A percentile compares a stretch with the other conserved stretches of the same genome.
Conservation (phyloP, 2,329 filamentous ascomycete genomes). For the Pseudofabraea citricarpa region DNA sequence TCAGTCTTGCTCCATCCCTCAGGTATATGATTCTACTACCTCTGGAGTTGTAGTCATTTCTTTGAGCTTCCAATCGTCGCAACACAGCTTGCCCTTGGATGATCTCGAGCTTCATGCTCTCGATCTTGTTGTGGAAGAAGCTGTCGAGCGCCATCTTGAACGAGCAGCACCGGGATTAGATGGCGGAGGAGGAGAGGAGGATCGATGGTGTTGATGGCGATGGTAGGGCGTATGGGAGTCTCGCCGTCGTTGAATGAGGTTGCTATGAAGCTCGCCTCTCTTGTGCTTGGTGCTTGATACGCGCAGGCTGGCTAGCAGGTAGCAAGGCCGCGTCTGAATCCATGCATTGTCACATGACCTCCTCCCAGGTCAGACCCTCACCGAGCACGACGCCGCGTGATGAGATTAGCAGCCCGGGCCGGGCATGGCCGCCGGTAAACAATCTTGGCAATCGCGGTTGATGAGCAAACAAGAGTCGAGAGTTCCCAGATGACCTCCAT, state of each 20-base stretch:
- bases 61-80: constrained; percentile 90
- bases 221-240: no score
- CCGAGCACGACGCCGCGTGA: no score
- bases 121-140: constrained; percentile 99
- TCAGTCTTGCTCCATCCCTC: constrained; percentile 13
- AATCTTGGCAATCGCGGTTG: no score
- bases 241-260: no score
- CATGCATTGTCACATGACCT: no score
- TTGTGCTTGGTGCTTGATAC: not conserved
- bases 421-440: no score
- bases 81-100: constrained; percentile 96
- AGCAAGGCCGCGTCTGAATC: constrained; percentile 4
- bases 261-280: constrained; percentile 1
- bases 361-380: no score
- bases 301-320: not conserved
- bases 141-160: constrained; percentile 93
- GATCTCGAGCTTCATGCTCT: constrained; percentile 99
- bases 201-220: not conserved
- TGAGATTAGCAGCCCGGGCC: no score
- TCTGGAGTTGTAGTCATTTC: constrained; percentile 98
- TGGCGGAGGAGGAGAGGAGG: constrained; percentile 7
- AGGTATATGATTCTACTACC: constrained; percentile 24
- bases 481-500: no score
- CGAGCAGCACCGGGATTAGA: constrained; percentile 1
- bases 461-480: no score